These are phyloP conservation scores for Quercus phellos DNA, from an alignment of 331 rosid species.

Conservation along the genomic window DNA sequence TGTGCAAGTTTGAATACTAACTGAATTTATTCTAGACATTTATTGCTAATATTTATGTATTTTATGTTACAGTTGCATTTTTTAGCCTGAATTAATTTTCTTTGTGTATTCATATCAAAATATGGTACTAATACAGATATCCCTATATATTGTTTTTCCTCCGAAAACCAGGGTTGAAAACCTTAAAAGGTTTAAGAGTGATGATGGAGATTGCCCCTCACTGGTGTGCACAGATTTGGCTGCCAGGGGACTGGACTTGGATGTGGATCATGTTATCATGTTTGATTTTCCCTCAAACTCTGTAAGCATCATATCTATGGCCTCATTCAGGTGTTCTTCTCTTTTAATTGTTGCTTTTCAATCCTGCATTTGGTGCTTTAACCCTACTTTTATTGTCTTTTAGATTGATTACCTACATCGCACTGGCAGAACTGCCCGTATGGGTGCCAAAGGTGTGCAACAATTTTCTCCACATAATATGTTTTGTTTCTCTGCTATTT, in stretches of 20 bases:
- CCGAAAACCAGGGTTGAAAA: slow-evolving; percentile 72
- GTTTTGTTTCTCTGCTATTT: background rate
- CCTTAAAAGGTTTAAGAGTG: slow-evolving; percentile 78
- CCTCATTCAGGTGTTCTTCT: background rate
- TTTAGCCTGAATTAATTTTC: background rate
- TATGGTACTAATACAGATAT: slow-evolving; percentile 6
- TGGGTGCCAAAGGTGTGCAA: slow-evolving; percentile 89
- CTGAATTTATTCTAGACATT: no score
- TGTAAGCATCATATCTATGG: slow-evolving; percentile 38
- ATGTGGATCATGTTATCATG: slow-evolving; percentile 95
- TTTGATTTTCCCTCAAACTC: slow-evolving; percentile 93
- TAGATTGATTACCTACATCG: slow-evolving; percentile 98
- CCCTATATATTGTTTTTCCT: slow-evolving; percentile 9
- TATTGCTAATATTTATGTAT: background rate
- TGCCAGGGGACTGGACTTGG: slow-evolving; percentile 94
- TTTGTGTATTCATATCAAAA: background rate
- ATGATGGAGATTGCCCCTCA: slow-evolving; percentile 85
- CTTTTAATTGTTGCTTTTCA: background rate
- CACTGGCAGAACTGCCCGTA: slow-evolving; percentile 98
- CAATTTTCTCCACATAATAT: background rate
- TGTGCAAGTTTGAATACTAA: no score
- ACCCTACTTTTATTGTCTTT: slow-evolving; percentile 7
- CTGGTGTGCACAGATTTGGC: slow-evolving; percentile 96
- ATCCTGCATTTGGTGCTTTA: slow-evolving; percentile 1
- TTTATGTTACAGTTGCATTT: background rate